Percentiles rank a stretch among this genome's conserved stretches.
Conservation (phyloP, 495 filamentous ascomycete genomes). For the Bacidia rubella region DNA sequence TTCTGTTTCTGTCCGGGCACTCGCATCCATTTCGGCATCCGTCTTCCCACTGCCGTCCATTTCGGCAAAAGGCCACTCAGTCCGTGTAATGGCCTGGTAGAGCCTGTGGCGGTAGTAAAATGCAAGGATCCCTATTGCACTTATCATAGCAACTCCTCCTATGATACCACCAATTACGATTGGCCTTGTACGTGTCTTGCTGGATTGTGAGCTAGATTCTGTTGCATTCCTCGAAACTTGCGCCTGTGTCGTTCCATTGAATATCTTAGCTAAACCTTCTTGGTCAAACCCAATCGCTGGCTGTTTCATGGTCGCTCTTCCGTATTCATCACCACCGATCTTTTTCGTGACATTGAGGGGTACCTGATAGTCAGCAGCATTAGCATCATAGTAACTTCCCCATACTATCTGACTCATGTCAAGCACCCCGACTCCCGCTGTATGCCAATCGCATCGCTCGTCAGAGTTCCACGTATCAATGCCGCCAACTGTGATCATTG, state of each 20-base stretch:
- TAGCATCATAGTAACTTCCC: constrained; percentile 24
- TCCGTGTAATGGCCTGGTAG: not conserved
- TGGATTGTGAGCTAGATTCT: not conserved
- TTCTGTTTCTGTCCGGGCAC: not conserved
- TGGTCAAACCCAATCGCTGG: constrained; percentile 17
- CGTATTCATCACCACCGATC: constrained; percentile 20
- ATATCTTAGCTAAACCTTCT: constrained; percentile 14
- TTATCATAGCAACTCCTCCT: constrained; percentile 5
- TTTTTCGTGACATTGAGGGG: constrained; percentile 15
- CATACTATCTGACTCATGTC: constrained; percentile 25
- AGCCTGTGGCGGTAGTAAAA: constrained; percentile 5
- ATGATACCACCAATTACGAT: constrained; percentile 2
- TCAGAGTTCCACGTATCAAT: constrained; percentile 10
- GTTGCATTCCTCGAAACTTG: not conserved
- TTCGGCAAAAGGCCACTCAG: constrained; percentile 6
- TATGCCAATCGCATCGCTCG: constrained; percentile 27
- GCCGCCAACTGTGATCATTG: constrained; percentile 32
- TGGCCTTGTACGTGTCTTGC: not conserved
- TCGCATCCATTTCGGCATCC: constrained; percentile 1
- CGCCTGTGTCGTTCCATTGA: not conserved
- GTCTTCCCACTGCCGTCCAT: constrained; percentile 7
- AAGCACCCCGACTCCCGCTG: constrained; percentile 24
- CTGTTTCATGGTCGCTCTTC: constrained; percentile 13
- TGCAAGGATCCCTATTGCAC: not conserved
- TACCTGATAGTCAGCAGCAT: constrained; percentile 19